phyloP scores from a whole-genome alignment of 2,329 filamentous ascomycete genomes.

The Emergomyces pasteurianus region DNA sequence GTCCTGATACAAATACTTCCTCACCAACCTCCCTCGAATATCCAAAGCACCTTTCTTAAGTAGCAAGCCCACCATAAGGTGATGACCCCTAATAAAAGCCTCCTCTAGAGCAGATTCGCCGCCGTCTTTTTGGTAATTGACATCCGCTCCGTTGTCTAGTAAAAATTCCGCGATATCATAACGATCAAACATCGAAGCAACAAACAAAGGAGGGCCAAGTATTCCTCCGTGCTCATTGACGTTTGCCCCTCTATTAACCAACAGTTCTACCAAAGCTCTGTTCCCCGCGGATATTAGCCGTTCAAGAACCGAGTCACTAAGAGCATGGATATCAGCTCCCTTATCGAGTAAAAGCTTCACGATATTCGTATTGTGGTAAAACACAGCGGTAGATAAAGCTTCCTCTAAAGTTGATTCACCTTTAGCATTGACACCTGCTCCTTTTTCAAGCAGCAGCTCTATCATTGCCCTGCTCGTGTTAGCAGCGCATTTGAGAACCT shows the following conservation, averaged over 20 bases:
- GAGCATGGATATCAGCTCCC: background rate
- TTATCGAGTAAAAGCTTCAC: background rate
- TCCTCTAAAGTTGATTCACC: background rate
- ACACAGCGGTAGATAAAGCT: background rate
- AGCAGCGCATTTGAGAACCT: slow-evolving; percentile 7
- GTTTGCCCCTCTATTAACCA: slow-evolving; percentile 6
- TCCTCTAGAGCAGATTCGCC: background rate
- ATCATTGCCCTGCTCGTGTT: slow-evolving; percentile 5
- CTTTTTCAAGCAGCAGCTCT: background rate
- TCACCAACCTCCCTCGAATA: background rate
- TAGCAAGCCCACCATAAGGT: background rate
- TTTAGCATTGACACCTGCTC: background rate
- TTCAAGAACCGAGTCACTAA: too few species aligned
- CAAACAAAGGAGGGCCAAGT: background rate
- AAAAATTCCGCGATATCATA: background rate
- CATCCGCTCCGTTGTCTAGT: background rate
- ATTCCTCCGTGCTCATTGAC: background rate
- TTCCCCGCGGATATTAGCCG: background rate
- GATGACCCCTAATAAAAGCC: background rate
- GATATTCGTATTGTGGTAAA: background rate
- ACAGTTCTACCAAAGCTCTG: slow-evolving; percentile 5
- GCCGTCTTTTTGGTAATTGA: background rate
- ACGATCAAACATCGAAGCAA: background rate
- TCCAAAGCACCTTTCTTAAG: background rate
- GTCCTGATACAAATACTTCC: background rate